Conservation (phyloP, 148 eudicot genomes). For the Rhododendron simsii region DNA sequence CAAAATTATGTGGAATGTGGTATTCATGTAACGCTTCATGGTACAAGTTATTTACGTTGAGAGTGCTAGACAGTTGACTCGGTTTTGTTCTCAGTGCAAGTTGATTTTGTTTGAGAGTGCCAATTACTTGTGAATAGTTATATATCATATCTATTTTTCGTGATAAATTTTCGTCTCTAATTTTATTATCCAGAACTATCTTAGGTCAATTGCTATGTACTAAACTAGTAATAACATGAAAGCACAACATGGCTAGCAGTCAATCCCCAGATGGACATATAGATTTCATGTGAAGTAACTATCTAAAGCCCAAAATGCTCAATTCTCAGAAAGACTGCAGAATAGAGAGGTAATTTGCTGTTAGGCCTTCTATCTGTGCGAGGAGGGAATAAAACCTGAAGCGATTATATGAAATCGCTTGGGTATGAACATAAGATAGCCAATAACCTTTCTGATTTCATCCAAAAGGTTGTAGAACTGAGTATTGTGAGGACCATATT, state of each 20-base stretch:
- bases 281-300: background rate
- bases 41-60: too few species aligned
- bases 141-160: too few species aligned
- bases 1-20: too few species aligned
- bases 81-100: too few species aligned
- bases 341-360: background rate
- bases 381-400: background rate
- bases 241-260: background rate
- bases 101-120: too few species aligned
- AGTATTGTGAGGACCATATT: conserved; percentile 69
- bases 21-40: too few species aligned
- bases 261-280: background rate
- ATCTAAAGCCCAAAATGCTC: background rate
- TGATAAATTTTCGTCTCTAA: background rate
- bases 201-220: background rate
- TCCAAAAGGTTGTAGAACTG: conserved; percentile 77
- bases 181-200: background rate
- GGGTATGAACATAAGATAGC: background rate
- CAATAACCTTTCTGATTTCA: conserved; percentile 71
- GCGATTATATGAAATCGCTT: background rate
- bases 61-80: too few species aligned
- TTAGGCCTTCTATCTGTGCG: background rate
- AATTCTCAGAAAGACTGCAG: background rate
- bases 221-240: background rate
- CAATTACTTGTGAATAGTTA: too few species aligned